Evolutionary conservation across 371 early-diverging fungal species (phyloP).

Genomic region (Actinomortierella ambigua): DNA sequence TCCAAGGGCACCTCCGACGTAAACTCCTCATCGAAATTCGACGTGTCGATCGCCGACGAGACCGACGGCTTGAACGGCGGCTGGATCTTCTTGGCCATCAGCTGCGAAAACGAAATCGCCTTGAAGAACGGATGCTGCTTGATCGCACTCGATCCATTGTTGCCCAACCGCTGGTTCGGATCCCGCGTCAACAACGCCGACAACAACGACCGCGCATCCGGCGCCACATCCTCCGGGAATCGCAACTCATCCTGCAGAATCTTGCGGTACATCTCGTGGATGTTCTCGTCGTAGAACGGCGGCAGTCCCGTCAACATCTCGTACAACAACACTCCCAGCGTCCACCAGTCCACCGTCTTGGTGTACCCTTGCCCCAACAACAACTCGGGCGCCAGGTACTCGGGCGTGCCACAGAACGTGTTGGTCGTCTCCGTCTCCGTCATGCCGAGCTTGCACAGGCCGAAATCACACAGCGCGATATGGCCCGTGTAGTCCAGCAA

Average conservation of each 20-base stretch:
- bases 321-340: constrained; percentile 94
- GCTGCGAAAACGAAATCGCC: constrained; percentile 88
- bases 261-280: constrained; percentile 95
- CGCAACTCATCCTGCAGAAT: constrained; percentile 84
- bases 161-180: constrained; percentile 83
- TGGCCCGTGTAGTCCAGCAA: constrained; percentile 95
- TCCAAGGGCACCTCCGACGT: constrained; percentile 86
- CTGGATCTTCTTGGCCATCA: constrained; percentile 84
- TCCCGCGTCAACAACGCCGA: constrained; percentile 84
- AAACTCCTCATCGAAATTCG: constrained; percentile 85
- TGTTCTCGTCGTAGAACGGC: constrained; percentile 96
- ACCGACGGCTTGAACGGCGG: constrained; percentile 96
- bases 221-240: constrained; percentile 85
- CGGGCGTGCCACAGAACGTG: constrained; percentile 99
- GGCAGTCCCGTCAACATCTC: constrained; percentile 96
- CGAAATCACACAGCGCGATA: constrained; percentile 98
- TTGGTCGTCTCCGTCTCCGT: constrained; percentile 91
- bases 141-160: constrained; percentile 86
- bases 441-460: constrained; percentile 96
- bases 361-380: constrained; percentile 93
- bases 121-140: constrained; percentile 92
- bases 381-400: constrained; percentile 98
- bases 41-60: constrained; percentile 74
- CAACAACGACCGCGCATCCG: constrained; percentile 76
- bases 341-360: constrained; percentile 98